Evolutionary conservation across 257 asterid species (phyloP).

Genomic region (Lycium barbarum): DNA sequence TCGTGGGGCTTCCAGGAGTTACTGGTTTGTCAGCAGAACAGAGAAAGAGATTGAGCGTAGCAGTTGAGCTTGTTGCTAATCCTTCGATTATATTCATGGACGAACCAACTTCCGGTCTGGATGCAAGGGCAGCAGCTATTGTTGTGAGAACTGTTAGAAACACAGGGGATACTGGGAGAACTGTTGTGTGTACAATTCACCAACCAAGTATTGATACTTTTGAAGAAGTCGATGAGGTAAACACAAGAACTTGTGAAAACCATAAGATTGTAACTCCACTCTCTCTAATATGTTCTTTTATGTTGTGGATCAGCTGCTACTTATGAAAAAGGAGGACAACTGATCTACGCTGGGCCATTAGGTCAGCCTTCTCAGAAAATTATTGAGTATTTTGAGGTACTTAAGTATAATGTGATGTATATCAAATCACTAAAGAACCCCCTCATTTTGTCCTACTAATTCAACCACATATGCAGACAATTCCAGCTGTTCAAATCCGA

Average conservation of each 20-base stretch:
- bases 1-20: conserved; percentile 73
- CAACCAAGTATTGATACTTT: conserved; percentile 78
- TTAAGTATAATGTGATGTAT: background rate
- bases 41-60: conserved; percentile 69
- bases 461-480: conserved; percentile 46
- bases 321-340: conserved; percentile 78
- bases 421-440: background rate
- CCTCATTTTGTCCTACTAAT: background rate
- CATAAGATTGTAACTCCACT: background rate
- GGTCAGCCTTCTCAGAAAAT: conserved; percentile 62
- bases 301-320: conserved; percentile 56
- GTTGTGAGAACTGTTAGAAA: conserved; percentile 68
- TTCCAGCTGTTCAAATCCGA: conserved; percentile 66
- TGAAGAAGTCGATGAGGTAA: conserved; percentile 79
- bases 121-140: conserved; percentile 78
- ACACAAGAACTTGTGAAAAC: background rate
- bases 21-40: conserved; percentile 78
- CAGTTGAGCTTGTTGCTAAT: conserved; percentile 78
- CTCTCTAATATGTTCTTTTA: conserved; percentile 1
- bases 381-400: conserved; percentile 73
- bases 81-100: conserved; percentile 57
- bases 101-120: conserved; percentile 77
- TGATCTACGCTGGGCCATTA: conserved; percentile 73
- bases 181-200: conserved; percentile 81
- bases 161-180: conserved; percentile 49